A percentile compares a stretch with the other conserved stretches of the same genome.
Evolutionary conservation across 1,284 basidiomycete species (phyloP).

Genomic region (Sutorius eximius): DNA sequence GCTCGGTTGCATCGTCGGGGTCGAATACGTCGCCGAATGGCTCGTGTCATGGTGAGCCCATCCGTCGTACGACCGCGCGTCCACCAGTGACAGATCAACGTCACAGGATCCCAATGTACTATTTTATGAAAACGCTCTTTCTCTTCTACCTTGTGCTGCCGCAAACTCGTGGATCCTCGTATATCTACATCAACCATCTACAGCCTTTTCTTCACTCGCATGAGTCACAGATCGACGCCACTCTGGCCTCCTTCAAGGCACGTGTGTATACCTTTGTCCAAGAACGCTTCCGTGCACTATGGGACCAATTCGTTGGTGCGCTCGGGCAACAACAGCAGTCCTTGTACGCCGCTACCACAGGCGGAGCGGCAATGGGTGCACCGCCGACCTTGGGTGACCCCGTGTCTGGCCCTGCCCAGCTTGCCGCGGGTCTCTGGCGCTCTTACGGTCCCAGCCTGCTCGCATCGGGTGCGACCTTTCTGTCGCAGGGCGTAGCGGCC

Average conservation of each 20-base stretch:
- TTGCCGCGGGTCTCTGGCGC: constrained; percentile 66
- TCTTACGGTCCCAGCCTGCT: constrained; percentile 74
- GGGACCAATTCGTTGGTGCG: constrained; percentile 57
- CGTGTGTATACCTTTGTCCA: constrained; percentile 66
- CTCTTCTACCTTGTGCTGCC: constrained; percentile 90
- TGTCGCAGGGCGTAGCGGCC: constrained; percentile 48
- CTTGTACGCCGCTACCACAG: constrained; percentile 20
- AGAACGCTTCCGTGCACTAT: constrained; percentile 56
- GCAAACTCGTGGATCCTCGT: constrained; percentile 82
- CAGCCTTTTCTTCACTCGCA: constrained; percentile 77
- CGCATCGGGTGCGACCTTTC: constrained; percentile 59
- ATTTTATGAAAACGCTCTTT: constrained; percentile 78
- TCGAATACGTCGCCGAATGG: constrained; percentile 83
- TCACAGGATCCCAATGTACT: constrained; percentile 85
- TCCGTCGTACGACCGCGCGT: constrained; percentile 9
- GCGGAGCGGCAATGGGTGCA: constrained; percentile 35
- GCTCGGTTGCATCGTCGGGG: constrained; percentile 70
- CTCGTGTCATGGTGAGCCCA: constrained; percentile 69
- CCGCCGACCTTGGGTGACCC: constrained; percentile 54
- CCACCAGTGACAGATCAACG: constrained; percentile 6
- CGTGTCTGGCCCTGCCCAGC: constrained; percentile 60
- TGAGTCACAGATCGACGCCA: constrained; percentile 79
- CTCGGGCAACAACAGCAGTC: constrained; percentile 40
- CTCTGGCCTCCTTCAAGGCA: constrained; percentile 61
- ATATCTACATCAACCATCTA: constrained; percentile 74